phyloP scores from a whole-genome alignment of 371 early-diverging fungal species.

The Mucor ambiguus region DNA sequence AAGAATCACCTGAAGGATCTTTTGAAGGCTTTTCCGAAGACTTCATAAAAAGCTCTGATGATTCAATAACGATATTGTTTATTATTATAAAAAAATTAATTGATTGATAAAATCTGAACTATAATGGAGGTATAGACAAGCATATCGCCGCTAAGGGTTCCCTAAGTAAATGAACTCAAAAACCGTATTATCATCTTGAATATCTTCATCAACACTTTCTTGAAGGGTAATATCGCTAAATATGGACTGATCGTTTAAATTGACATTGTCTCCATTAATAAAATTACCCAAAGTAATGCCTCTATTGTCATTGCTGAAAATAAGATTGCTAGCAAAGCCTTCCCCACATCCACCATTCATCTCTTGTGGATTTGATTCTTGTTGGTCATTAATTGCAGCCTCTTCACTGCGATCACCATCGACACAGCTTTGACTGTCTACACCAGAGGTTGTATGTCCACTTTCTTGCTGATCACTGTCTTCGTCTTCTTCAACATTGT shows the following conservation, averaged over 20 bases:
- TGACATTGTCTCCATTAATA: neutral
- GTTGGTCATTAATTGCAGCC: neutral
- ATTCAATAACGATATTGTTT: too few relatives aligned
- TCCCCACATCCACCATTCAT: neutral
- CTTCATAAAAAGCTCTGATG: too few relatives aligned
- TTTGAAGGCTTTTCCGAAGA: too few relatives aligned
- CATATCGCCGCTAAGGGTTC: too few relatives aligned
- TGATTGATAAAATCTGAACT: too few relatives aligned
- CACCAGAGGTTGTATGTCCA: neutral
- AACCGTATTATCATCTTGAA: too few relatives aligned
- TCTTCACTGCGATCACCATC: neutral
- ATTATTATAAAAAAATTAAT: too few relatives aligned
- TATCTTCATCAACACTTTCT: neutral
- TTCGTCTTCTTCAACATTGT: too few relatives aligned
- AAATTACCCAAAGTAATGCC: neutral
- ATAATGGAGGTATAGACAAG: too few relatives aligned
- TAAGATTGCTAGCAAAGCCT: neutral
- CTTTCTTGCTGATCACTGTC: neutral
- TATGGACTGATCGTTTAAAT: neutral
- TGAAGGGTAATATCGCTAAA: neutral
- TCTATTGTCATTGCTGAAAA: neutral
- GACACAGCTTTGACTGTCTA: neutral
- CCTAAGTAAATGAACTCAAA: too few relatives aligned
- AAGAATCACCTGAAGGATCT: too few relatives aligned
- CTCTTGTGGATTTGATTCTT: neutral